Conservation (phyloP, 108 stramenopile species). For the Cyclostephanos tholiformis region DNA sequence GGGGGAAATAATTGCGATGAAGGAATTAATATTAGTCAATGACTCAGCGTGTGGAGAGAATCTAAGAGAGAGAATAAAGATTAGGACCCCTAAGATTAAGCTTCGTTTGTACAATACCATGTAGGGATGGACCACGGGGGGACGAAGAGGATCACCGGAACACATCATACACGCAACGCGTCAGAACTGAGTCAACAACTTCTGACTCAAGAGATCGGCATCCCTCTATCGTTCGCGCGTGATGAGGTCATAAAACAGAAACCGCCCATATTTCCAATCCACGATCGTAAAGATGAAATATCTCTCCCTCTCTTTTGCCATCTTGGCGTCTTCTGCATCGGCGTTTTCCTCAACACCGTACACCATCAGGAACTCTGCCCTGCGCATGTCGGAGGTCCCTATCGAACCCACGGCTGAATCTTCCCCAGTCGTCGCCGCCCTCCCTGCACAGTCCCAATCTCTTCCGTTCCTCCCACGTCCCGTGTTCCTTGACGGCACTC, state of each 20-base stretch:
- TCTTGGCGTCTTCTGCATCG: conserved; percentile 47
- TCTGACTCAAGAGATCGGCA: neutral
- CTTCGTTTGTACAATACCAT: too few species aligned
- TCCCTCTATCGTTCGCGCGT: neutral
- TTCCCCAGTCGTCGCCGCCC: conserved; percentile 16
- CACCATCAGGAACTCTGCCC: conserved; percentile 4
- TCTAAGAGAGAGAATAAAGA: too few species aligned
- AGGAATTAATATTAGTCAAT: too few species aligned
- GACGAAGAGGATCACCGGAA: too few species aligned
- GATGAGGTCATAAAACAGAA: neutral
- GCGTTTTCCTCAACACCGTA: conserved; percentile 61
- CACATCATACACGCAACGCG: neutral
- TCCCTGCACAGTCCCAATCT: conserved; percentile 57
- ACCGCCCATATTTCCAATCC: too few species aligned
- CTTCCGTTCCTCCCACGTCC: conserved; percentile 82
- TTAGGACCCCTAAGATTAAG: too few species aligned
- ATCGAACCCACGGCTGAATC: neutral
- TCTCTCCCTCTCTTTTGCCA: conserved; percentile 52
- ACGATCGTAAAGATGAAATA: conserved; percentile 62
- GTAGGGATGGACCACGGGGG: too few species aligned
- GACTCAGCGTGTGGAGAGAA: too few species aligned
- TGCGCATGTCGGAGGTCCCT: conserved; percentile 11
- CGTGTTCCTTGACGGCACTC: conserved; percentile 62
- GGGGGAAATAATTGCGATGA: too few species aligned
- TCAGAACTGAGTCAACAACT: neutral